Base-by-base conservation (phyloP, 257 asterid species). In the Osmanthus fragrans region DNA sequence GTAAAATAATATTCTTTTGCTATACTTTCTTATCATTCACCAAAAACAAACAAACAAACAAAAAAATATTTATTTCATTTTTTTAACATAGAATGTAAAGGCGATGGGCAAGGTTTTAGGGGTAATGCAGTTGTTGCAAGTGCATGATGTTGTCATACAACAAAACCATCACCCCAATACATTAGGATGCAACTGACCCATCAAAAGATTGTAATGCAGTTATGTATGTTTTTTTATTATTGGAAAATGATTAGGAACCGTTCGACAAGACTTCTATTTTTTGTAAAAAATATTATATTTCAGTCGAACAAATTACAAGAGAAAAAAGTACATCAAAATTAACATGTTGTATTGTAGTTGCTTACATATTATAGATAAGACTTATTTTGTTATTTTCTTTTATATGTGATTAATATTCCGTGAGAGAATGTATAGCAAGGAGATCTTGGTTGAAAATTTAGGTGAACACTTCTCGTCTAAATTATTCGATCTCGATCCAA, bases 101-200 rank as follows among this genome's bases (percentile, higher is more conserved):
- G 56, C 75, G 27, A 84, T 88, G 94, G 83, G 85, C 23, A 80
- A 72, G 77, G 56, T 76, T 60, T 76, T 74, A 63, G 77, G 81
- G 81, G 79, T 79, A 77, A 76, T 86, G 89, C 83, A 80, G 94
- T 84, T 77, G 92, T 88, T 89, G 88, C 56, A 51, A 78, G 70
- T 67, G 87, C 86, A 76, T 78, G 88, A 77, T 80, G 83, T 70
- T 80, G 77, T 76, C 86, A 81, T 77, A 81, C 79, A 84, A 81
- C 88, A 2, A 75, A 81, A 72, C 85, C 88, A 81, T 58, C 72
- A 34, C 69, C 58, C 49, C 32, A 25, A 32, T 33, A 60, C 2
- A 21, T 21, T 15, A 51, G 21, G 19, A 25, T 68, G 47, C 81
- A 79, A 81, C 85, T 78, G 77, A 85, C 71, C 87, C 86, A 86